Evolutionary conservation across 345 rosid species (phyloP), one percentile per base, ranked within the genome.

Genomic region (Geranium rotundifolium): DNA sequence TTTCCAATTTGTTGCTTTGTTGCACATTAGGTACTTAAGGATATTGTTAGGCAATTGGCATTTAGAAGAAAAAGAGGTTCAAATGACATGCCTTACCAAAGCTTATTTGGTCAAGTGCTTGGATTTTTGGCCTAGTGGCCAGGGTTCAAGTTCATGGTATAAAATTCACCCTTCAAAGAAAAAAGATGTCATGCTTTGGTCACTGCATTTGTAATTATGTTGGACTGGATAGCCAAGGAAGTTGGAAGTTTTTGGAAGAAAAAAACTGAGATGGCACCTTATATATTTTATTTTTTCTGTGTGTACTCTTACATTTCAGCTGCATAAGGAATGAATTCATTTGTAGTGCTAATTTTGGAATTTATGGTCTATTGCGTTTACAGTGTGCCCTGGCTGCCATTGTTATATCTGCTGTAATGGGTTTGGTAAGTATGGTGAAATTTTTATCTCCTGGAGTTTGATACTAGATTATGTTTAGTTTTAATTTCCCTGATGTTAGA

Each of bases 341-440:
- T 64, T 54, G 50, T 29, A 68, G 58, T 66, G 58, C 75, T 79
- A 69, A 81, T 64, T 67, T 37, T 37, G 17, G 57, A 58, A 54
- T 63, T 17, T 66, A 68, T 57, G 67, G 19, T 63, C 66, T 76
- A 57, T 34, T 72, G 52, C 9, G 29, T 70, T 69, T 76, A 61
- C 95, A 95, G 99, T 95, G 97, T 82, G 87, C 88, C 56, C 79
- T 95, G 75, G 99, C 99, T 68, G 97, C 99, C 58, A 90, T 95
- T 61, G 97, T 95, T 17, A 75, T 84, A 60, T 86, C 97, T 69
- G 99, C 97, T 62, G 99, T 95, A 17, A 86, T 87, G 76, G 84
- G 95, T 71, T 79, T 90, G 91, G 99, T 90, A 73, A 85, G 92
- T 73, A 57, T 30, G 13, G 31, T 12, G 13, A 46, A 46, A 46